Evolutionary conservation across 306 rosid species (phyloP).

Genomic region (Cucumis melo): DNA sequence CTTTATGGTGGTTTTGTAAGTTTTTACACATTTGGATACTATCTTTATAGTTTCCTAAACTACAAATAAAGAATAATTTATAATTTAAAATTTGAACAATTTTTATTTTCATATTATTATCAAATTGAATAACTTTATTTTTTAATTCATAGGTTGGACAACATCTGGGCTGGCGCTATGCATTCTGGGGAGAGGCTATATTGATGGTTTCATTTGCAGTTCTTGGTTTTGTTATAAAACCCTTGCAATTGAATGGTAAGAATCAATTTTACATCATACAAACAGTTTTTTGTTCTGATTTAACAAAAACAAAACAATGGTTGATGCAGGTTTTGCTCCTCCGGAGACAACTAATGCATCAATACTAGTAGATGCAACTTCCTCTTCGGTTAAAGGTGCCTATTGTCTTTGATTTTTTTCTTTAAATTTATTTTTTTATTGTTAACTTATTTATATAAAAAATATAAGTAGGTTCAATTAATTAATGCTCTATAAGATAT

Average conservation of each 20-base stretch:
- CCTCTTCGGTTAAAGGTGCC: slow-evolving; percentile 36
- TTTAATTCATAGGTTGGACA: slow-evolving; percentile 46
- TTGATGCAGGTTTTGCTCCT: slow-evolving; percentile 20
- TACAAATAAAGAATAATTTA: not conserved
- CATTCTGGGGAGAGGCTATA: slow-evolving; percentile 58
- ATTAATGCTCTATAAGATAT: too few species aligned
- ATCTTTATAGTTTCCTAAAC: not conserved
- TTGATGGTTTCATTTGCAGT: slow-evolving; percentile 76
- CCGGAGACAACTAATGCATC: slow-evolving; percentile 21
- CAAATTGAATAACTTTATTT: not conserved
- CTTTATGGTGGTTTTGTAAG: slow-evolving; percentile 75
- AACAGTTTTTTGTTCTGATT: not conserved
- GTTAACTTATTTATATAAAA: too few species aligned
- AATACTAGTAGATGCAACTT: slow-evolving; percentile 18
- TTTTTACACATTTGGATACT: slow-evolving; percentile 2
- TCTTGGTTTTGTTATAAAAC: slow-evolving; percentile 59
- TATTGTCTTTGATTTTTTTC: not conserved
- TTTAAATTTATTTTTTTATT: too few species aligned
- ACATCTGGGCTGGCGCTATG: slow-evolving; percentile 52
- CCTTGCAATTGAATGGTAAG: slow-evolving; percentile 68
- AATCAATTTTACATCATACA: not conserved
- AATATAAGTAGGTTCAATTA: too few species aligned
- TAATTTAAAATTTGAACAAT: not conserved
- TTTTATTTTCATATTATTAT: not conserved
- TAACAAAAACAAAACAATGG: not conserved